Evolutionary conservation across 768 basidiomycete species (phyloP).

Genomic region (Tylopilus sp.): DNA sequence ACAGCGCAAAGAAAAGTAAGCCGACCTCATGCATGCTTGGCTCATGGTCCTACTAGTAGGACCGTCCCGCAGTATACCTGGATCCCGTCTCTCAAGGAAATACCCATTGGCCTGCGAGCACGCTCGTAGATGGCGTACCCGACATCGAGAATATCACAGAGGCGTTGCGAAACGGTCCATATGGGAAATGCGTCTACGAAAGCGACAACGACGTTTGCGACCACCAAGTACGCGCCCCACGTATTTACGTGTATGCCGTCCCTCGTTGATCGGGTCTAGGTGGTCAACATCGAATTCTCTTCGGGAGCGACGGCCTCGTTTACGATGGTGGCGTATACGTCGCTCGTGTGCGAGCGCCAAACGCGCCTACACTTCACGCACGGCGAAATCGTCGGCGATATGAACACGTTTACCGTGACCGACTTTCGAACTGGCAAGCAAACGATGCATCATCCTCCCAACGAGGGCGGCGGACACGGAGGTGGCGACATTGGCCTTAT

Average conservation of each 20-base stretch:
- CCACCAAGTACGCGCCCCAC: slow-evolving; percentile 51
- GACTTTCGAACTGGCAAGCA: slow-evolving; percentile 62
- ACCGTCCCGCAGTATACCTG: slow-evolving; percentile 61
- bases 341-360: slow-evolving; percentile 78
- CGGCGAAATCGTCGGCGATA: slow-evolving; percentile 88
- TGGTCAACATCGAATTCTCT: slow-evolving; percentile 85
- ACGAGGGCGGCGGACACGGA: slow-evolving; percentile 73
- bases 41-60: background rate
- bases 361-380: slow-evolving; percentile 81
- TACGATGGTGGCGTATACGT: slow-evolving; percentile 86
- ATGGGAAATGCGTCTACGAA: slow-evolving; percentile 85
- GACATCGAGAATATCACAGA: slow-evolving; percentile 83
- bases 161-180: slow-evolving; percentile 67
- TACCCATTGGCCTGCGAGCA: slow-evolving; percentile 58
- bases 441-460: slow-evolving; percentile 45
- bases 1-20: slow-evolving; percentile 83
- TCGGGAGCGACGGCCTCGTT: slow-evolving; percentile 80
- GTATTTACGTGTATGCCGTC: background rate
- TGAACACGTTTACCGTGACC: slow-evolving; percentile 68
- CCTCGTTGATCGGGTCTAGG: slow-evolving; percentile 33
- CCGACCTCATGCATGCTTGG: background rate
- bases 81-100: slow-evolving; percentile 57
- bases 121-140: slow-evolving; percentile 75
- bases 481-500: slow-evolving; percentile 81
- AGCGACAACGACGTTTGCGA: slow-evolving; percentile 84